A percentile compares a stretch with the other conserved stretches of the same genome.
Conservation (phyloP, 495 filamentous ascomycete genomes). For the Friedmanniomyces simplex region DNA sequence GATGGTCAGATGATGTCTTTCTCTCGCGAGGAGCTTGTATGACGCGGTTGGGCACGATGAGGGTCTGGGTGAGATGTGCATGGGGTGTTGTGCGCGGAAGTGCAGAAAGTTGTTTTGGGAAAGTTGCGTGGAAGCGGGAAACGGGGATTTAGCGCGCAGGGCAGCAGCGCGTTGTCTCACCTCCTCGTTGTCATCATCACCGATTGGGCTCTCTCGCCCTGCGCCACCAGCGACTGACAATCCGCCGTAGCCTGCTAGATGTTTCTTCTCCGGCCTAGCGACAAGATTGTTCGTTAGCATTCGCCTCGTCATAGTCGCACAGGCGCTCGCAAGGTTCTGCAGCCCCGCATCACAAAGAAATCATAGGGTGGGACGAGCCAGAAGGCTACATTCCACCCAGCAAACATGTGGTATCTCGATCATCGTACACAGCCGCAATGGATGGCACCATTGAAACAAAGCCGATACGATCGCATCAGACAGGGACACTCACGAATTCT, state of each 20-base stretch:
- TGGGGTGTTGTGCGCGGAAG: slow-evolving; percentile 10
- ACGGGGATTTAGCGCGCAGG: slow-evolving; percentile 16
- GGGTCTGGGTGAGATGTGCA: slow-evolving; percentile 12
- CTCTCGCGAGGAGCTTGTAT: slow-evolving; percentile 3
- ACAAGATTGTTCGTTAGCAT: not conserved
- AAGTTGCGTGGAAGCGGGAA: slow-evolving; percentile 18
- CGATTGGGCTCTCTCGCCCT: slow-evolving; percentile 29
- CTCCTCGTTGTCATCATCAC: slow-evolving; percentile 31
- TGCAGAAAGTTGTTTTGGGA: slow-evolving; percentile 16
- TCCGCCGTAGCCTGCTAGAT: slow-evolving; percentile 29
- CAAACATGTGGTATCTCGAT: slow-evolving; percentile 1
- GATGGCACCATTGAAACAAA: not conserved
- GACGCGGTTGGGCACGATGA: slow-evolving; percentile 3
- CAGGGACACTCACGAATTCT: slow-evolving; percentile 53
- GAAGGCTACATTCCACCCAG: not conserved
- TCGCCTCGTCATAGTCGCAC: slow-evolving; percentile 1
- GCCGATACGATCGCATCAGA: not conserved
- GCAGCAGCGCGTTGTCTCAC: slow-evolving; percentile 29
- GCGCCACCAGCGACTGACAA: slow-evolving; percentile 29
- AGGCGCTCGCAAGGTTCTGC: not conserved
- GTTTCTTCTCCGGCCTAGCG: slow-evolving; percentile 35
- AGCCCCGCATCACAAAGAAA: slow-evolving; percentile 9
- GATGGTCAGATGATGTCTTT: slow-evolving; percentile 22
- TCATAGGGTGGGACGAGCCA: not conserved
- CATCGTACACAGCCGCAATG: not conserved